Evolutionary conservation across 2,329 filamentous ascomycete genomes (phyloP).

Genomic region (Leptographium radiaticola): DNA sequence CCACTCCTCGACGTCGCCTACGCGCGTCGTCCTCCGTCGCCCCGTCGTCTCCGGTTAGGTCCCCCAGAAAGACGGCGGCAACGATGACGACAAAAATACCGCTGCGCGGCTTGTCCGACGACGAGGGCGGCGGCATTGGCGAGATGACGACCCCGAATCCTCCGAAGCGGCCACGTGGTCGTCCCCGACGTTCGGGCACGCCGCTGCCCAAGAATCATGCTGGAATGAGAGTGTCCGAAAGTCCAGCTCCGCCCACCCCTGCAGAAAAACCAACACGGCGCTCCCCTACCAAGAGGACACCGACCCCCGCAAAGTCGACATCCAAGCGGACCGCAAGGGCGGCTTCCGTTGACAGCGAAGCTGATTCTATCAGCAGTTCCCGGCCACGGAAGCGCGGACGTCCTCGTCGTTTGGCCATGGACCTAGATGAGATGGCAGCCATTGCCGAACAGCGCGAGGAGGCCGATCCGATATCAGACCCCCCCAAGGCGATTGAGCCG

Average conservation of each 20-base stretch:
- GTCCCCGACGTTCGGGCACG: slow-evolving; percentile 37
- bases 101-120: slow-evolving; percentile 29
- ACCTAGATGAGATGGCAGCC: slow-evolving; percentile 14
- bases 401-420: slow-evolving; percentile 16
- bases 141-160: slow-evolving; percentile 27
- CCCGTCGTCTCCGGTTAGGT: slow-evolving; percentile 2
- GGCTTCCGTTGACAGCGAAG: neutral
- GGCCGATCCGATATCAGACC: neutral
- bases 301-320: neutral
- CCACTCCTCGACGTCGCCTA: slow-evolving; percentile 19
- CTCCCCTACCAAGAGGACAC: slow-evolving; percentile 13
- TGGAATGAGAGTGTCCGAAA: neutral
- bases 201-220: slow-evolving; percentile 26
- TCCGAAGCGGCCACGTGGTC: slow-evolving; percentile 9
- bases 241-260: neutral
- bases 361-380: slow-evolving; percentile 7
- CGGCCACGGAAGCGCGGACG: slow-evolving; percentile 19
- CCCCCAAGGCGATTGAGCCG: neutral
- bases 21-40: neutral
- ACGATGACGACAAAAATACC: slow-evolving; percentile 27
- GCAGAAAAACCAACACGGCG: slow-evolving; percentile 1
- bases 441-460: slow-evolving; percentile 11
- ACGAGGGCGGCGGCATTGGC: slow-evolving; percentile 27
- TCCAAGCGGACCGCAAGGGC: neutral
- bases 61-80: slow-evolving; percentile 28